Percentiles rank a stretch among this genome's conserved stretches.
Evolutionary conservation across 2,329 filamentous ascomycete species (phyloP).

Genomic region (Pyrenochaeta sp.): DNA sequence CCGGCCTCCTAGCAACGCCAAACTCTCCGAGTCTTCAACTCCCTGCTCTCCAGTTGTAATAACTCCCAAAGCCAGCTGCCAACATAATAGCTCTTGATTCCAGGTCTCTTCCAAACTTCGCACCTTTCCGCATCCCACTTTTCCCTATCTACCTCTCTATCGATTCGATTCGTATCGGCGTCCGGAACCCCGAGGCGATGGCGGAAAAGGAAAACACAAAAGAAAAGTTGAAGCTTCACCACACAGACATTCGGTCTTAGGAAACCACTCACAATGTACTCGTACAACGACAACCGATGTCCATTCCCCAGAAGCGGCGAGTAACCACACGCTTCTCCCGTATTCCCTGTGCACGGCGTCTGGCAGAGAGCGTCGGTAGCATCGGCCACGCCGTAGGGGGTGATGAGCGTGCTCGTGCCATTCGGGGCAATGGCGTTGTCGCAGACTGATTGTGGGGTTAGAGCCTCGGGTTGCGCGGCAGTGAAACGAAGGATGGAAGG

Average conservation of each 20-base stretch:
- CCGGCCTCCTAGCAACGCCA: too few relatives aligned
- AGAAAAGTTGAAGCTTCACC: background rate
- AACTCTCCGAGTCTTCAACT: too few relatives aligned
- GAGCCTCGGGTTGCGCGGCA: background rate
- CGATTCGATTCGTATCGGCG: background rate
- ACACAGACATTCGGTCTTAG: constrained; percentile 1
- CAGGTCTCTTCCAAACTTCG: too few relatives aligned
- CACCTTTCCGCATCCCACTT: background rate
- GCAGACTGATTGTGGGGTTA: background rate
- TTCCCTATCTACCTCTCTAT: background rate
- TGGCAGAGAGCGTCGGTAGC: background rate
- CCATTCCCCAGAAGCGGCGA: background rate
- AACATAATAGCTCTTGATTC: too few relatives aligned
- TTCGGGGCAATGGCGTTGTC: constrained; percentile 2
- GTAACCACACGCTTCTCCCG: constrained; percentile 2
- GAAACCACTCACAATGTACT: background rate
- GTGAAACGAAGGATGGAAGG: background rate
- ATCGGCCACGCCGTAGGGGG: constrained; percentile 1
- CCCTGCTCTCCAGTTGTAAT: too few relatives aligned
- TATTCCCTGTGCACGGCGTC: background rate
- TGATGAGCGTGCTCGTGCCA: too few relatives aligned
- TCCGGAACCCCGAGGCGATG: too few relatives aligned
- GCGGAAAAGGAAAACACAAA: background rate
- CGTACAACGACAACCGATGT: background rate
- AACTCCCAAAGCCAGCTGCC: too few relatives aligned